Evolutionary conservation across 116 monocot species (phyloP).

Genomic region (Iris pallida): DNA sequence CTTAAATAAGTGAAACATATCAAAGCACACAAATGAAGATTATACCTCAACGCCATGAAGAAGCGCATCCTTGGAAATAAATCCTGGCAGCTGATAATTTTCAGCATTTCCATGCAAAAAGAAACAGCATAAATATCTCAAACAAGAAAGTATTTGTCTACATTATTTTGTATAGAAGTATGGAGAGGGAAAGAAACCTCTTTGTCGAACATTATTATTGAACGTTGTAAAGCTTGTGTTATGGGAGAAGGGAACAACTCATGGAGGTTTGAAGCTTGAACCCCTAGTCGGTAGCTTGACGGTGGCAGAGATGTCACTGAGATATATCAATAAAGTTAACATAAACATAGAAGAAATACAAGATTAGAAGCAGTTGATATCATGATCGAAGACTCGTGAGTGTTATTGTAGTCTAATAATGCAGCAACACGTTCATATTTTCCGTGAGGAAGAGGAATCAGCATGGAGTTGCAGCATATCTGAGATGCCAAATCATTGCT

Average conservation of each 20-base stretch:
- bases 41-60: slow-evolving; percentile 98
- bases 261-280: slow-evolving; percentile 74
- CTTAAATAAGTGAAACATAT: neutral
- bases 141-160: neutral
- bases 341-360: slow-evolving; percentile 2
- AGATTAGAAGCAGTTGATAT: no score
- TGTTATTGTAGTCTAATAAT: no score
- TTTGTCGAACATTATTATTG: slow-evolving; percentile 64
- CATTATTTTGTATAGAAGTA: neutral
- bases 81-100: slow-evolving; percentile 69
- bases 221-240: slow-evolving; percentile 71
- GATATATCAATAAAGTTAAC: neutral
- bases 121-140: neutral
- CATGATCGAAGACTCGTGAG: no score
- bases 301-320: slow-evolving; percentile 64
- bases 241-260: slow-evolving; percentile 64
- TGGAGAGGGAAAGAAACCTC: slow-evolving; percentile 44
- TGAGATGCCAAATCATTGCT: neutral
- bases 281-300: slow-evolving; percentile 96
- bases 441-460: neutral
- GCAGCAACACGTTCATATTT: no score
- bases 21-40: neutral
- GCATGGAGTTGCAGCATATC: neutral
- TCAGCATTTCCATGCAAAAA: slow-evolving; percentile 12
- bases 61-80: slow-evolving; percentile 75